Evolutionary conservation across 495 filamentous ascomycete genomes (phyloP).

Genomic region (Hypoxylon rickii): DNA sequence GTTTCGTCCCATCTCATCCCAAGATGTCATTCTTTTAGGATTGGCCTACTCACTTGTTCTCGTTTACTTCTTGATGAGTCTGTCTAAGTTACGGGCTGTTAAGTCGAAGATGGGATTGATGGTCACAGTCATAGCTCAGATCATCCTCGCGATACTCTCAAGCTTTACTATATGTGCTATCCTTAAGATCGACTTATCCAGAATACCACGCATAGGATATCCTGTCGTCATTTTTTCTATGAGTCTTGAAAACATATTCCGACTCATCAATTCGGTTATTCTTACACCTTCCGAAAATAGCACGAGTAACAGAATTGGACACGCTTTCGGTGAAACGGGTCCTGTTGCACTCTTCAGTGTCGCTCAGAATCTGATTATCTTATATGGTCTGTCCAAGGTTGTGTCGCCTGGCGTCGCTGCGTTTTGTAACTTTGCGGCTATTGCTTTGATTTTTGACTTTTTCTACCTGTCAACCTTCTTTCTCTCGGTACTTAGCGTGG

Average conservation of each 20-base stretch:
- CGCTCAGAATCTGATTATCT: conserved; percentile 62
- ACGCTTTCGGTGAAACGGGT: conserved; percentile 70
- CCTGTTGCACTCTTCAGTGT: conserved; percentile 65
- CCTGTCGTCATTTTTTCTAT: conserved; percentile 72
- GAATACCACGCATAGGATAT: conserved; percentile 64
- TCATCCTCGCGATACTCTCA: conserved; percentile 66
- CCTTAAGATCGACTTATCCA: conserved; percentile 63
- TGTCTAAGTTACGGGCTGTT: conserved; percentile 66
- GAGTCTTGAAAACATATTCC: conserved; percentile 73
- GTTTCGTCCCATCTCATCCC: conserved; percentile 65
- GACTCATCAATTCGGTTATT: conserved; percentile 72
- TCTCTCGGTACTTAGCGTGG: conserved; percentile 72
- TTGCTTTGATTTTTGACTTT: conserved; percentile 71
- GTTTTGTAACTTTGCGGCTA: conserved; percentile 70
- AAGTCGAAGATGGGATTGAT: conserved; percentile 70
- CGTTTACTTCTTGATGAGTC: conserved; percentile 59
- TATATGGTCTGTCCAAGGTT: conserved; percentile 59
- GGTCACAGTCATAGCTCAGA: conserved; percentile 67
- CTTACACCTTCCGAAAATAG: conserved; percentile 64
- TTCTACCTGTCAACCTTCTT: conserved; percentile 74
- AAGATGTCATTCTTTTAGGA: conserved; percentile 61
- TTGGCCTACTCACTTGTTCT: conserved; percentile 63
- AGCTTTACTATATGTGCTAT: conserved; percentile 68
- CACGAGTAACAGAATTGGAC: conserved; percentile 62
- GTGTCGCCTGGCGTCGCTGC: conserved; percentile 65